These are phyloP conservation scores for Carex pumila DNA, from an alignment of 176 grass and related monocot genomes.

Conservation along the genomic window DNA sequence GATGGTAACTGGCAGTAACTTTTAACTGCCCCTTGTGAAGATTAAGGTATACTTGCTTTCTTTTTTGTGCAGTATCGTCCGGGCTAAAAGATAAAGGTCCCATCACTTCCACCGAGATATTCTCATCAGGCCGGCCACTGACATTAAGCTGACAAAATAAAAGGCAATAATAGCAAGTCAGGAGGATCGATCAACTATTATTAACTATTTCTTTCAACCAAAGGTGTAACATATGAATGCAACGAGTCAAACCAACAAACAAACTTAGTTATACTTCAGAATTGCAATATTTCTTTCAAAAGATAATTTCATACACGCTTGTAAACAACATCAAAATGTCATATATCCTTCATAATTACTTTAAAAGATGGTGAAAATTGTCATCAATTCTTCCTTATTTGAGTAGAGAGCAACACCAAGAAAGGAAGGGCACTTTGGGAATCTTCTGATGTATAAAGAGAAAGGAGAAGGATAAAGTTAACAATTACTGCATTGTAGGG, in stretches of 20 bases:
- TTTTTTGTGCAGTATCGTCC: constrained; percentile 48
- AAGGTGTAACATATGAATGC: neutral
- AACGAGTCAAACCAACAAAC: neutral
- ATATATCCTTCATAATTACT: neutral
- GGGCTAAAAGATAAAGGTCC: constrained; percentile 60
- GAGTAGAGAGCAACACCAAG: no score
- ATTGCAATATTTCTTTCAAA: neutral
- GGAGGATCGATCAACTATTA: neutral
- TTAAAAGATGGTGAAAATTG: neutral
- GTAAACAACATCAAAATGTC: neutral
- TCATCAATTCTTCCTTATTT: neutral
- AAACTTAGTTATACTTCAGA: neutral
- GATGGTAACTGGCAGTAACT: constrained; percentile 85
- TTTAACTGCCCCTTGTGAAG: constrained; percentile 96
- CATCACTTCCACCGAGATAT: constrained; percentile 70
- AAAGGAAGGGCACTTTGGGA: neutral
- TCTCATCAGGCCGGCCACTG: constrained; percentile 91
- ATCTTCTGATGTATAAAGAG: neutral
- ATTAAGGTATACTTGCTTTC: constrained; percentile 61
- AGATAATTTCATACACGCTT: neutral
- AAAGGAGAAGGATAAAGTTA: neutral
- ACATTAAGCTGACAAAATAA: constrained; percentile 55
- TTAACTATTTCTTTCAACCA: neutral
- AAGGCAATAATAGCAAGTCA: neutral
- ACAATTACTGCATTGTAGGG: neutral